Conservation (phyloP, 2,329 filamentous ascomycete genomes). For the Aspergillus pseudotamarii region DNA sequence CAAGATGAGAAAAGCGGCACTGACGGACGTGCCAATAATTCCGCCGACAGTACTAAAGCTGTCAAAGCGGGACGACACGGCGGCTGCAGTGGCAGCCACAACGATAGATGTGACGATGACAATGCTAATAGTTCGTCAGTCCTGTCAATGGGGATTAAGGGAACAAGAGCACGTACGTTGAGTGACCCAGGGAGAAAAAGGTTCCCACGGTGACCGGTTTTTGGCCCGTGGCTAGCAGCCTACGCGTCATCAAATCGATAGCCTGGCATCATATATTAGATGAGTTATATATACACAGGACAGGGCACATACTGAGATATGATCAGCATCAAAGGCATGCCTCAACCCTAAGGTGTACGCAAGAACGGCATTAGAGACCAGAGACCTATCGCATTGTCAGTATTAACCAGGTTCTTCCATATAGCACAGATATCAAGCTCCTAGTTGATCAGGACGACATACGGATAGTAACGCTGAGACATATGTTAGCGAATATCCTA, state of each 20-base stretch:
- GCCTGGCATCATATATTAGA: constrained; percentile 51
- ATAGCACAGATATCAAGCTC: not conserved
- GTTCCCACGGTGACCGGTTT: constrained; percentile 89
- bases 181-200: constrained; percentile 92
- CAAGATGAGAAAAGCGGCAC: constrained; percentile 78
- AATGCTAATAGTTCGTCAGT: constrained; percentile 52
- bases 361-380: constrained; percentile 79
- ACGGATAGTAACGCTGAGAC: constrained; percentile 41
- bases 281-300: no score
- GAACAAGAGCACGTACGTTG: constrained; percentile 56
- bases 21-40: constrained; percentile 87
- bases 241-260: constrained; percentile 92
- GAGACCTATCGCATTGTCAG: constrained; percentile 42
- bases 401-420: not conserved
- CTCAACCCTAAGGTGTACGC: constrained; percentile 87
- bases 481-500: constrained; percentile 14
- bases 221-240: constrained; percentile 82
- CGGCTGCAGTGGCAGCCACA: constrained; percentile 86
- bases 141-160: not conserved
- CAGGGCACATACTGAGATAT: constrained; percentile 62
- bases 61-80: constrained; percentile 78
- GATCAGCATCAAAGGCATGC: constrained; percentile 97
- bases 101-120: constrained; percentile 88
- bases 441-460: constrained; percentile 13
- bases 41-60: constrained; percentile 78